phyloP scores from a whole-genome alignment of 345 rosid genomes.

The Arabis hirsuta region DNA sequence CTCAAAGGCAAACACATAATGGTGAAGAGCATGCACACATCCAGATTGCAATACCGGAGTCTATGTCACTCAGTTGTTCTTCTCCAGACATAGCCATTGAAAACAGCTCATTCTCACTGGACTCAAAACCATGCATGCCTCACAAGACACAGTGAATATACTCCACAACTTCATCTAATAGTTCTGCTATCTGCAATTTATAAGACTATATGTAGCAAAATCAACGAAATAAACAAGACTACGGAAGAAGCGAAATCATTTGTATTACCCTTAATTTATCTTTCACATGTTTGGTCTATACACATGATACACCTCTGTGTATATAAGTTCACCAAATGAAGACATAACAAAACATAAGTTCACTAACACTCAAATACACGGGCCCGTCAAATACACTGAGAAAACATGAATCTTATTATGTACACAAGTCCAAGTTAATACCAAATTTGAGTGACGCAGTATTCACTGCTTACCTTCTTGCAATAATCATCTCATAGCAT shows the following conservation, averaged over 20 bases:
- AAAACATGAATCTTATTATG: slow-evolving; percentile 3
- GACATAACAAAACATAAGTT: background rate
- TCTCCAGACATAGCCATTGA: slow-evolving; percentile 8
- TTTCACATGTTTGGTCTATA: slow-evolving; percentile 27
- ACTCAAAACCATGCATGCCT: slow-evolving; percentile 9
- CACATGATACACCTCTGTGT: slow-evolving; percentile 21
- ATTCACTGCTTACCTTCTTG: slow-evolving; percentile 20
- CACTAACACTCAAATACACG: slow-evolving; percentile 7
- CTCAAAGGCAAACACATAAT: slow-evolving; percentile 3
- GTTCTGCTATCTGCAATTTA: background rate
- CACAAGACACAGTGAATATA: slow-evolving; percentile 25
- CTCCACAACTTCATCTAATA: slow-evolving; percentile 1
- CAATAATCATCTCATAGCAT: slow-evolving; percentile 13
- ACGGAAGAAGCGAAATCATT: background rate
- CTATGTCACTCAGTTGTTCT: slow-evolving; percentile 25
- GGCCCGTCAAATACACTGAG: background rate
- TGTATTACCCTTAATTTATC: slow-evolving; percentile 2
- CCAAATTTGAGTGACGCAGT: slow-evolving; percentile 26
- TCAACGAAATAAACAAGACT: background rate
- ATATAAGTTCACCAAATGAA: background rate
- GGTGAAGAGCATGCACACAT: slow-evolving; percentile 24
- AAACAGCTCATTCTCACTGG: slow-evolving; percentile 32
- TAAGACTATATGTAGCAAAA: background rate
- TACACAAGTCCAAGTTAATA: slow-evolving; percentile 25
- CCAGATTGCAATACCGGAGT: background rate